A percentile compares a stretch with the other conserved stretches of the same genome.
Evolutionary conservation across 2,329 filamentous ascomycete species (phyloP).

Genomic region (Fusarium tanahbumbuense): DNA sequence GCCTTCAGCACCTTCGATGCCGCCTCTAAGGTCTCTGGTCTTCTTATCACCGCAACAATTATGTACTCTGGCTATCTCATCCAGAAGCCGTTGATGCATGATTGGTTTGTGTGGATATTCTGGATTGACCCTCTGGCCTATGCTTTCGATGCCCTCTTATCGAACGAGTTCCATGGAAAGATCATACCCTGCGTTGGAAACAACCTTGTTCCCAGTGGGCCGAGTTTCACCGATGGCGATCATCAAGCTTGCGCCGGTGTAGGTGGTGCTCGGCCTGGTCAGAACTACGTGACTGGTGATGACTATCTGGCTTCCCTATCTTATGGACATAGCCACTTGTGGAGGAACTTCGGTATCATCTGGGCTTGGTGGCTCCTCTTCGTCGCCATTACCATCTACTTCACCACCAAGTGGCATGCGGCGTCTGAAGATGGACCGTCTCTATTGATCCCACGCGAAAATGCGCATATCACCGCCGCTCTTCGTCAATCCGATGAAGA

Average conservation of each 20-base stretch:
- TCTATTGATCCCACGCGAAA: conserved; percentile 72
- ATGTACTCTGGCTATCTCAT: conserved; percentile 76
- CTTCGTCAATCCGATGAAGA: conserved; percentile 62
- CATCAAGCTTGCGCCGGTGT: conserved; percentile 69
- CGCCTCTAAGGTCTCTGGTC: conserved; percentile 67
- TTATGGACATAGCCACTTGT: conserved; percentile 63
- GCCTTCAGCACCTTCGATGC: conserved; percentile 67
- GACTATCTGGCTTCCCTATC: conserved; percentile 67
- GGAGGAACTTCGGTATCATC: conserved; percentile 71
- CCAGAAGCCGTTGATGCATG: conserved; percentile 69
- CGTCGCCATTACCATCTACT: conserved; percentile 67
- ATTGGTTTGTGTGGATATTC: conserved; percentile 72
- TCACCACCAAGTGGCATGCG: conserved; percentile 68
- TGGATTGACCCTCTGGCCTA: conserved; percentile 77
- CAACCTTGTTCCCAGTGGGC: conserved; percentile 64
- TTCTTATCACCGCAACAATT: conserved; percentile 62
- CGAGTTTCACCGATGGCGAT: conserved; percentile 56
- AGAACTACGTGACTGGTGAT: conserved; percentile 65
- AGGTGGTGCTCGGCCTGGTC: conserved; percentile 63
- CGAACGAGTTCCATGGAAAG: conserved; percentile 76
- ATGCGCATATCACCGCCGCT: conserved; percentile 53
- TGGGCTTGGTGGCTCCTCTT: conserved; percentile 73
- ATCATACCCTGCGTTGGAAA: conserved; percentile 61
- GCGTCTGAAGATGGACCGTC: conserved; percentile 63
- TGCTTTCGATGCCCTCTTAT: conserved; percentile 74